Conservation (phyloP, 164 flowering plant genomes). For the Piper betle region DNA sequence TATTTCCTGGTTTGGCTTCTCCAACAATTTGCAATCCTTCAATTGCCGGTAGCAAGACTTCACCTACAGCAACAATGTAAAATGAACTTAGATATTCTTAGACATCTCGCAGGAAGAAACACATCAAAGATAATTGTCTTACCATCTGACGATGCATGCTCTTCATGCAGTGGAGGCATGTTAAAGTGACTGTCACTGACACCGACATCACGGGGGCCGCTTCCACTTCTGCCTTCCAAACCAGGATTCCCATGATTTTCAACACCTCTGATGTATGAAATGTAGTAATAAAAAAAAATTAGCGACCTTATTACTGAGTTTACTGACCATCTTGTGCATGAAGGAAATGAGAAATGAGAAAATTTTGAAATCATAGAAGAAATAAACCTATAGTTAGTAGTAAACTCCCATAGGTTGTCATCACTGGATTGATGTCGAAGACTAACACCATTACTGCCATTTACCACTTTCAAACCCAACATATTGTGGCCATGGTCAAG, state of each 20-base stretch:
- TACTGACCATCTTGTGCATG: not conserved
- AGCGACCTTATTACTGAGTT: no score
- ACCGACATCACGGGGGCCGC: conserved; percentile 10
- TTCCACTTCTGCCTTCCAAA: conserved; percentile 6
- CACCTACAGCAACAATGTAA: no score
- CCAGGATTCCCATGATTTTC: conserved; percentile 3
- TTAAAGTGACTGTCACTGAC: conserved; percentile 9
- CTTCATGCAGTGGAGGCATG: conserved; percentile 18
- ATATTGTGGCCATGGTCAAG: conserved; percentile 13
- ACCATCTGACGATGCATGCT: conserved; percentile 11
- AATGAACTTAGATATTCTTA: no score
- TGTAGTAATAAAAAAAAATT: not conserved
- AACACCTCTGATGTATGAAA: conserved; percentile 9
- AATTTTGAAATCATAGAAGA: not conserved
- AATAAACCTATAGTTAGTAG: conserved; percentile 11
- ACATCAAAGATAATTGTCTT: conserved; percentile 9
- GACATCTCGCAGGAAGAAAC: no score
- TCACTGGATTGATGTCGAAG: conserved; percentile 10
- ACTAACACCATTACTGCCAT: conserved; percentile 8
- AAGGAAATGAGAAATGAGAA: not conserved
- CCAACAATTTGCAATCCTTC: no score
- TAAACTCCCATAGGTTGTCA: conserved; percentile 8
- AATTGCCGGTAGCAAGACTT: no score
- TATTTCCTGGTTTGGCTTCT: no score
- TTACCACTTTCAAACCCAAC: conserved; percentile 12